A percentile compares a stretch with the other conserved stretches of the same genome.
Evolutionary conservation across 2,329 filamentous ascomycete genomes (phyloP).

Genomic region (Fusarium tupiense): DNA sequence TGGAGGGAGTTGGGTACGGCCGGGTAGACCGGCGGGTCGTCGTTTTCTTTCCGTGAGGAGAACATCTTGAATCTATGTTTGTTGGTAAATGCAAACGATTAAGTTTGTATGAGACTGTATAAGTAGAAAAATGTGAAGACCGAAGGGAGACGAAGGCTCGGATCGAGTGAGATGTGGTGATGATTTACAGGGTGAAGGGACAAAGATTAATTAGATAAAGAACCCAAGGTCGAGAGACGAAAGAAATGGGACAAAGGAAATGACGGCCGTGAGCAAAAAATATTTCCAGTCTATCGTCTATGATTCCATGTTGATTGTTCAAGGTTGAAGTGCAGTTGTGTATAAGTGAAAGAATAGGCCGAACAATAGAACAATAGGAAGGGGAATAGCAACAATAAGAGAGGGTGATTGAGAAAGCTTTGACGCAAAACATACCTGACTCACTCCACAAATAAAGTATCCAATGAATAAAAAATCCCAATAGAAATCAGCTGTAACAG

Average conservation of each 20-base stretch:
- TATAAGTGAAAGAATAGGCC: conserved; percentile 12
- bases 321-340: conserved; percentile 24
- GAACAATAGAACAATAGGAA: conserved; percentile 32
- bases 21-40: conserved; percentile 47
- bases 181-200: conserved; percentile 22
- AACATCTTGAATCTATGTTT: conserved; percentile 50
- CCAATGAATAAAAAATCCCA: conserved; percentile 34
- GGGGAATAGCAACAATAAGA: conserved; percentile 43
- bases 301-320: conserved; percentile 39
- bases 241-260: conserved; percentile 36
- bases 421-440: conserved; percentile 29
- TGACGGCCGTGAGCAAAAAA: conserved; percentile 22
- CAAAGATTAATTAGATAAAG: conserved; percentile 29
- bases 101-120: conserved; percentile 9
- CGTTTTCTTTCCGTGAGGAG: conserved; percentile 47
- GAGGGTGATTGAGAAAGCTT: conserved; percentile 24
- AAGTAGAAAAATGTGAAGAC: conserved; percentile 11
- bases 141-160: conserved; percentile 5
- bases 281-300: conserved; percentile 37
- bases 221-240: conserved; percentile 17
- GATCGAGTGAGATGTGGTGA: conserved; percentile 1
- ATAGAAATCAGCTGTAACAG: conserved; percentile 22
- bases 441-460: conserved; percentile 35
- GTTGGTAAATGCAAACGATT: conserved; percentile 40
- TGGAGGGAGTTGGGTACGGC: conserved; percentile 51